Conservation (phyloP, 1,284 basidiomycete species). For the Puccinia triticina region DNA sequence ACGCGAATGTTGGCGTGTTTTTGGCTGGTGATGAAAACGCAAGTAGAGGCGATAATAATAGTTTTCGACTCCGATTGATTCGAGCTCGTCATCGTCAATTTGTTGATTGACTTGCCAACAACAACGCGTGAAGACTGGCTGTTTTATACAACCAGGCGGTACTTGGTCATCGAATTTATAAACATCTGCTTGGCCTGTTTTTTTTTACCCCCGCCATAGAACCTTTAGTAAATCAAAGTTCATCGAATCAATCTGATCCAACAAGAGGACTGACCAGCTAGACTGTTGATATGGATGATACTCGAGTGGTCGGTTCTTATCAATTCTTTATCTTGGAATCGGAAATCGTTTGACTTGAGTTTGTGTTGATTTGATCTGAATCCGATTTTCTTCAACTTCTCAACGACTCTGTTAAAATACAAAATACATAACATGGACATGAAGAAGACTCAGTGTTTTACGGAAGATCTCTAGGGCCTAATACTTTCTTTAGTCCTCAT, state of each 20-base stretch:
- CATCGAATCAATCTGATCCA: neutral
- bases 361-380: constrained; percentile 16
- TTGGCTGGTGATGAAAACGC: neutral
- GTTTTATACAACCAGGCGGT: neutral
- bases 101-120: neutral
- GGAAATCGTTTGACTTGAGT: neutral
- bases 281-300: constrained; percentile 29
- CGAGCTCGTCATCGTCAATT: neutral
- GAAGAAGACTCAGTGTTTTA: neutral
- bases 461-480: too few species aligned
- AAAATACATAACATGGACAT: neutral
- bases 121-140: constrained; percentile 1
- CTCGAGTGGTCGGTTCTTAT: constrained; percentile 21
- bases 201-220: neutral
- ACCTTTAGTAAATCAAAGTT: too few species aligned
- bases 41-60: constrained; percentile 21
- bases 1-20: neutral
- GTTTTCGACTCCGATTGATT: neutral
- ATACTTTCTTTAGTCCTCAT: neutral
- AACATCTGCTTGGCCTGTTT: constrained; percentile 19
- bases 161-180: constrained; percentile 24
- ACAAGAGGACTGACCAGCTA: constrained; percentile 11
- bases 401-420: neutral
- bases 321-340: constrained; percentile 32
- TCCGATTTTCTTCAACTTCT: constrained; percentile 14